These are phyloP conservation scores for Penicillium polonicum DNA, from an alignment of 2,329 filamentous ascomycete species.

Conservation along the genomic window DNA sequence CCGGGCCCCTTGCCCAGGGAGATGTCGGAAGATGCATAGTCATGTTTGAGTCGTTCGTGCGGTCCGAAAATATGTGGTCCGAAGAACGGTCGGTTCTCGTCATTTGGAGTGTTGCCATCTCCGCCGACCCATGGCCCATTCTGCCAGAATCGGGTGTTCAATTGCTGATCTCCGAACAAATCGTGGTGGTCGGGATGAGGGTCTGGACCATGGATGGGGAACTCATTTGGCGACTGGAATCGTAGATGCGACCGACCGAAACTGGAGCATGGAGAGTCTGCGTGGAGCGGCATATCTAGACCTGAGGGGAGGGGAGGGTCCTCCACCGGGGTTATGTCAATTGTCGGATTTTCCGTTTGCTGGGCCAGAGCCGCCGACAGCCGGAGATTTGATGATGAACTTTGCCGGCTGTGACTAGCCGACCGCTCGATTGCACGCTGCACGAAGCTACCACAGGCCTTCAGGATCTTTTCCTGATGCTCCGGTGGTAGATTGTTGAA, in stretches of 20 bases:
- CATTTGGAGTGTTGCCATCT: conserved; percentile 44
- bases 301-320: conserved; percentile 36
- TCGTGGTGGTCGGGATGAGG: conserved; percentile 44
- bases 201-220: conserved; percentile 37
- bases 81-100: conserved; percentile 45
- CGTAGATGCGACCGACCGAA: conserved; percentile 45
- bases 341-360: conserved; percentile 42
- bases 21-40: conserved; percentile 47
- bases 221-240: conserved; percentile 45
- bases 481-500: conserved; percentile 42
- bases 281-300: conserved; percentile 41
- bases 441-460: conserved; percentile 44
- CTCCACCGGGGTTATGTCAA: conserved; percentile 44
- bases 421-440: conserved; percentile 41
- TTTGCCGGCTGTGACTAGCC: conserved; percentile 39
- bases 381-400: conserved; percentile 39
- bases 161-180: conserved; percentile 47
- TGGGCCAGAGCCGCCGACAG: conserved; percentile 41
- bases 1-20: conserved; percentile 44
- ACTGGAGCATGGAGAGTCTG: conserved; percentile 45
- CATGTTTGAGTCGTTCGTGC: conserved; percentile 44
- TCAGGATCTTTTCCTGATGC: conserved; percentile 45
- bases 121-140: conserved; percentile 44
- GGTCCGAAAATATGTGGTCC: conserved; percentile 41
- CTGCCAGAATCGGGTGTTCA: conserved; percentile 47